Conservation (phyloP, 768 basidiomycete species). For the Boletus rubroflammeus region DNA sequence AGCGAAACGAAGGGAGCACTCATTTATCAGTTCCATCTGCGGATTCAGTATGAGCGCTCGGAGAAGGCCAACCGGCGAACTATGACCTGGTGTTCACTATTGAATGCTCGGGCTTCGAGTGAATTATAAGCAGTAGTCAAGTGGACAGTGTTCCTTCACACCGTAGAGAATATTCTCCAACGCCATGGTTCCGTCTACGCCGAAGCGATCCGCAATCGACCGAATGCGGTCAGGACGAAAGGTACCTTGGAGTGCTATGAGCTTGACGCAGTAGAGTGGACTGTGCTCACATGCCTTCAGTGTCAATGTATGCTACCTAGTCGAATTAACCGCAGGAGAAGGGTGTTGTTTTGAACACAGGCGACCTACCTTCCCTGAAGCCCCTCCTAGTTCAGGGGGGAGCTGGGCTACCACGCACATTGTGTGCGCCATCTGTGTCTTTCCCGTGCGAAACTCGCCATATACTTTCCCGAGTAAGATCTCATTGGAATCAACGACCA, state of each 20-base stretch:
- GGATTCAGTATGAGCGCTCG: constrained; percentile 3
- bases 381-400: constrained; percentile 86
- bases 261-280: constrained; percentile 11
- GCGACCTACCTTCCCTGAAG: constrained; percentile 69
- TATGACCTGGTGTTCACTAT: constrained; percentile 84
- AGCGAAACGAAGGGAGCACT: constrained; percentile 82
- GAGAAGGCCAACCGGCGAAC: not conserved
- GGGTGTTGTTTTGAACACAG: constrained; percentile 1
- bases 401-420: constrained; percentile 90
- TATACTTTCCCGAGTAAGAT: constrained; percentile 55
- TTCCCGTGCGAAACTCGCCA: constrained; percentile 94
- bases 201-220: constrained; percentile 89
- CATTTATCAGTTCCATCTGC: constrained; percentile 89
- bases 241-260: constrained; percentile 53
- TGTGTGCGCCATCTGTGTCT: constrained; percentile 94
- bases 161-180: constrained; percentile 93
- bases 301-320: constrained; percentile 89
- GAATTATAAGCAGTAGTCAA: constrained; percentile 5
- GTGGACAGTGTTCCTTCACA: constrained; percentile 21
- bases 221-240: constrained; percentile 93
- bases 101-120: constrained; percentile 73
- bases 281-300: constrained; percentile 52
- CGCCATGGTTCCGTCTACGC: constrained; percentile 84
- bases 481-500: not conserved
- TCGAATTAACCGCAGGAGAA: not conserved